Conservation (phyloP, 306 rosid genomes). For the Prunus mira region DNA sequence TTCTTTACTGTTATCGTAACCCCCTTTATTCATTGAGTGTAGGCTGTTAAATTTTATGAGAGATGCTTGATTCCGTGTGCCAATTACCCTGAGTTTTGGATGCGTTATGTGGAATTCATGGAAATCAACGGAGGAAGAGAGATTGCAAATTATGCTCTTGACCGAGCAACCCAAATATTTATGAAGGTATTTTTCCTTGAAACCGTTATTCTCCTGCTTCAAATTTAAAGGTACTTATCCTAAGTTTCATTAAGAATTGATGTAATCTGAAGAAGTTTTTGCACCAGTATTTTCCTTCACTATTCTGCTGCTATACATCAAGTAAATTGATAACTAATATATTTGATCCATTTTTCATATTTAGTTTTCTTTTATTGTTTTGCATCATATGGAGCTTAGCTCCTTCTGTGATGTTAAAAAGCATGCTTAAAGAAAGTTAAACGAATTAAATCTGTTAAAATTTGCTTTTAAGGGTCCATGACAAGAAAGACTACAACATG, state of each 20-base stretch:
- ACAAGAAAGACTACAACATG: neutral
- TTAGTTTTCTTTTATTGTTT: neutral
- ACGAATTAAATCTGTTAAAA: too few relatives aligned
- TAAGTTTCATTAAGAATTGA: neutral
- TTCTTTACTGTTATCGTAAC: constrained; percentile 3
- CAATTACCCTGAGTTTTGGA: constrained; percentile 89
- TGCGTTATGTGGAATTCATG: constrained; percentile 85
- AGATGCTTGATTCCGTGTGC: constrained; percentile 93
- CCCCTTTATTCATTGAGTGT: constrained; percentile 22
- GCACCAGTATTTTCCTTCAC: neutral
- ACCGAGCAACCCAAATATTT: constrained; percentile 73
- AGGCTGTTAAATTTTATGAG: constrained; percentile 89
- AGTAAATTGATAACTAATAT: neutral
- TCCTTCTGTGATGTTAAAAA: neutral
- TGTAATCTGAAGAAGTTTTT: neutral
- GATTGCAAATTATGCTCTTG: constrained; percentile 73
- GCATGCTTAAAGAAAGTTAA: neutral
- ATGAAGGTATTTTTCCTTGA: constrained; percentile 52
- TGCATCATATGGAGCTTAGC: neutral
- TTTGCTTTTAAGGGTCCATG: neutral
- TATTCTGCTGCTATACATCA: neutral
- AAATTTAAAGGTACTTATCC: neutral
- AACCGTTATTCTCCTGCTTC: neutral
- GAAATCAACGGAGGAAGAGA: constrained; percentile 95
- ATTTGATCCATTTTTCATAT: neutral